phyloP scores from a whole-genome alignment of 768 basidiomycete species.

The Phylloporus scabripes region DNA sequence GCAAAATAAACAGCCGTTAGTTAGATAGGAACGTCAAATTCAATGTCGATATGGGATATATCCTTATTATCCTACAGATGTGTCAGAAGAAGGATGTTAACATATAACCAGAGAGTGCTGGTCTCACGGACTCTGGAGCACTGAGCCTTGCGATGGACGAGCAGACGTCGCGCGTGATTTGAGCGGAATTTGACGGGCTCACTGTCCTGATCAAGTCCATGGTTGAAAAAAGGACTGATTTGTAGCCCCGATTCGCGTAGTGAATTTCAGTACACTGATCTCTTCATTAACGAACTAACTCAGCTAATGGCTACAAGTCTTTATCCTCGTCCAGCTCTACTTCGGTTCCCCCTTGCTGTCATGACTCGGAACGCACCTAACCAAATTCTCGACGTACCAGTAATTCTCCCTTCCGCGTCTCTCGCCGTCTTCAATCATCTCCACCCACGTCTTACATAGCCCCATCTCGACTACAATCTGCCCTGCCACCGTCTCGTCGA shows the following conservation, averaged over 20 bases:
- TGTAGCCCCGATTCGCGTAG: no score
- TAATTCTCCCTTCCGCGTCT: conserved; percentile 25
- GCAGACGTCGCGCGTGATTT: conserved; percentile 17
- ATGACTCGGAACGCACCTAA: conserved; percentile 48
- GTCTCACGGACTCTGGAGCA: no score
- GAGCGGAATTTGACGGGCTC: conserved; percentile 14
- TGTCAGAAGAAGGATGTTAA: no score
- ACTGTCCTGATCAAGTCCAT: conserved; percentile 21
- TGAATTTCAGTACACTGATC: no score
- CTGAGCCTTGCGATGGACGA: no score
- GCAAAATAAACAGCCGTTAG: no score
- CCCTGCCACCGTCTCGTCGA: conserved; percentile 14
- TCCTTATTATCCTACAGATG: no score
- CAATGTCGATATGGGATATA: no score
- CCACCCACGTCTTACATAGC: conserved; percentile 32
- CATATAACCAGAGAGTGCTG: no score
- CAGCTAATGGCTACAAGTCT: no score
- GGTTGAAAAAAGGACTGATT: not conserved
- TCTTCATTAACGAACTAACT: no score
- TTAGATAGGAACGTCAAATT: no score
- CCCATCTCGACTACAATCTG: conserved; percentile 28
- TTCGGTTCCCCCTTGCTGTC: conserved; percentile 23
- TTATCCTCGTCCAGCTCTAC: not conserved
- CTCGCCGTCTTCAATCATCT: conserved; percentile 16
- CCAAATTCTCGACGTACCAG: conserved; percentile 57